Evolutionary conservation across 192 early-diverging fungal species (phyloP).

Genomic region (Entophlyctis helioformis): DNA sequence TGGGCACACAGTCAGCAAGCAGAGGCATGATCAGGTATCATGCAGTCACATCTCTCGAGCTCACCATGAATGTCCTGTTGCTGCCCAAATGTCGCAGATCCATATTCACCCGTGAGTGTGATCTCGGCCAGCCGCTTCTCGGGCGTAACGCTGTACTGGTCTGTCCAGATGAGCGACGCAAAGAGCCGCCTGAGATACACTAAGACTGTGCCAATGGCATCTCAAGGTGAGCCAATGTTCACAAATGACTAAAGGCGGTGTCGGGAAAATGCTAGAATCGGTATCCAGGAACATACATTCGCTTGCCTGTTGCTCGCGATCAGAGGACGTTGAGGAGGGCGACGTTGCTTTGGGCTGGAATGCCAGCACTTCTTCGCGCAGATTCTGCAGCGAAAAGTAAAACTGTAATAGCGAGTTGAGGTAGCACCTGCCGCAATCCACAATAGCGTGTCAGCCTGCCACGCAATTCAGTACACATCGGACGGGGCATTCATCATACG

Average conservation of each 20-base stretch:
- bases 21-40: too few species aligned
- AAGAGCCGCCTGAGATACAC: constrained; percentile 9
- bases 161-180: constrained; percentile 6
- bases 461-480: too few species aligned
- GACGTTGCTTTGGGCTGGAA: constrained; percentile 1
- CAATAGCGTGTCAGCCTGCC: too few species aligned
- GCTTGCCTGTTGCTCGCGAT: not conserved
- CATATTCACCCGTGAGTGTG: constrained; percentile 5
- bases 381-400: constrained; percentile 9
- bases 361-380: constrained; percentile 11
- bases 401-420: constrained; percentile 25
- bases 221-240: not conserved
- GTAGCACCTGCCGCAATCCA: too few species aligned
- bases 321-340: not conserved
- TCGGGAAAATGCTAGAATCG: not conserved
- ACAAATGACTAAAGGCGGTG: not conserved
- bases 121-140: constrained; percentile 15
- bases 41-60: not conserved
- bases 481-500: too few species aligned
- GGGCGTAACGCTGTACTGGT: constrained; percentile 6
- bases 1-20: not conserved
- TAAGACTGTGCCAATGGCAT: constrained; percentile 3
- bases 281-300: not conserved
- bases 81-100: constrained; percentile 22
- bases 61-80: constrained; percentile 29